Evolutionary conservation across 1,284 basidiomycete genomes (phyloP).

Genomic region (Puccinia hordei): DNA sequence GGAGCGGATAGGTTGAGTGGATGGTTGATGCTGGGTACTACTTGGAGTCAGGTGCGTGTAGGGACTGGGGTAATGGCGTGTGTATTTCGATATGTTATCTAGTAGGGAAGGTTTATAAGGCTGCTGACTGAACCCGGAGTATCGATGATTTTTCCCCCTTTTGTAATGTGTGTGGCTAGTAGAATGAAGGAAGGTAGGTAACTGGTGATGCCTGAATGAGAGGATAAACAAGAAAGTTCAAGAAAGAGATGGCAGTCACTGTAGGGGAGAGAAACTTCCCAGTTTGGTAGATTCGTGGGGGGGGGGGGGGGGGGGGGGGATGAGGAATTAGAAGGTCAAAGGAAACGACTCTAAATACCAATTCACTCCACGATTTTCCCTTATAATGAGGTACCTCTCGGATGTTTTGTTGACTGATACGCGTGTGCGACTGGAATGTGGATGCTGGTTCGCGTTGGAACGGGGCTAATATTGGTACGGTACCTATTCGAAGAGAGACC

Average conservation of each 20-base stretch:
- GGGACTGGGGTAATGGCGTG: neutral
- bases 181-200: conserved; percentile 3
- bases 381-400: conserved; percentile 1
- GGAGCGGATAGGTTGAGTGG: neutral
- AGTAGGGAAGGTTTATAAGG: neutral
- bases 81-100: neutral
- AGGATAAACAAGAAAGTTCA: conserved; percentile 39
- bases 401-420: neutral
- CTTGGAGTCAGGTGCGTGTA: neutral
- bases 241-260: conserved; percentile 26
- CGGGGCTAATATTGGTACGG: neutral
- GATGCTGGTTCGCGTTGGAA: conserved; percentile 11
- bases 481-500: conserved; percentile 13
- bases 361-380: neutral
- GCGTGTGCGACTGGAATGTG: conserved; percentile 27
- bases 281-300: neutral
- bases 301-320: neutral
- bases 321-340: neutral
- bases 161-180: neutral
- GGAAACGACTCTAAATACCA: conserved; percentile 1
- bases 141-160: neutral
- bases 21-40: neutral
- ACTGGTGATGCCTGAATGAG: conserved; percentile 4
- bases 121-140: neutral
- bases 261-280: neutral